These are phyloP conservation scores for Geoglossum glabrum DNA, from an alignment of 495 filamentous ascomycete species.

Conservation along the genomic window DNA sequence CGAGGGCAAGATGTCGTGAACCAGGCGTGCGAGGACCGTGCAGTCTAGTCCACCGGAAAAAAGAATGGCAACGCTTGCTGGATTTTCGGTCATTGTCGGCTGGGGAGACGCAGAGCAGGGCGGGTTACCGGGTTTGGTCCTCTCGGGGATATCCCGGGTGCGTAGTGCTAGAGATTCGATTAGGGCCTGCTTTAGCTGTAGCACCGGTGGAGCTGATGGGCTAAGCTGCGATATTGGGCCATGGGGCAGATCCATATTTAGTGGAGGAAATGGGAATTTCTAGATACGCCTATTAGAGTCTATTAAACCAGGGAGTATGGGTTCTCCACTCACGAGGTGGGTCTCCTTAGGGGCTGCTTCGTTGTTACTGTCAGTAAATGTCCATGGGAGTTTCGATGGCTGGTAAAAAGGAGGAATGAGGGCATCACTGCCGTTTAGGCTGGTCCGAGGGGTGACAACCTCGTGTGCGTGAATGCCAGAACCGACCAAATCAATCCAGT, in stretches of 20 bases:
- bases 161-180: constrained; percentile 42
- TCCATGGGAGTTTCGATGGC: neutral
- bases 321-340: neutral
- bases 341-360: neutral
- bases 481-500: constrained; percentile 34
- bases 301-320: neutral
- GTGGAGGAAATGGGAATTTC: constrained; percentile 9
- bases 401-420: neutral
- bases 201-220: neutral
- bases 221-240: neutral
- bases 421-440: neutral
- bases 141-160: constrained; percentile 42
- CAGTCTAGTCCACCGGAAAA: constrained; percentile 95
- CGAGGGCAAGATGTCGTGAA: constrained; percentile 55
- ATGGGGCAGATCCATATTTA: constrained; percentile 11
- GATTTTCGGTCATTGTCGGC: constrained; percentile 12
- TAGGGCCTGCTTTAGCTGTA: constrained; percentile 34
- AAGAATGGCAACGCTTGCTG: constrained; percentile 50
- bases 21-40: constrained; percentile 62
- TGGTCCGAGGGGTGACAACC: neutral
- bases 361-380: neutral
- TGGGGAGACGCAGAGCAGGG: constrained; percentile 1
- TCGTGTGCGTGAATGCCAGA: constrained; percentile 3
- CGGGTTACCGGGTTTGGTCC: constrained; percentile 19
- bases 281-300: constrained; percentile 8